phyloP scores from a whole-genome alignment of 805 yeast species.

The Candida yuanshanica region DNA sequence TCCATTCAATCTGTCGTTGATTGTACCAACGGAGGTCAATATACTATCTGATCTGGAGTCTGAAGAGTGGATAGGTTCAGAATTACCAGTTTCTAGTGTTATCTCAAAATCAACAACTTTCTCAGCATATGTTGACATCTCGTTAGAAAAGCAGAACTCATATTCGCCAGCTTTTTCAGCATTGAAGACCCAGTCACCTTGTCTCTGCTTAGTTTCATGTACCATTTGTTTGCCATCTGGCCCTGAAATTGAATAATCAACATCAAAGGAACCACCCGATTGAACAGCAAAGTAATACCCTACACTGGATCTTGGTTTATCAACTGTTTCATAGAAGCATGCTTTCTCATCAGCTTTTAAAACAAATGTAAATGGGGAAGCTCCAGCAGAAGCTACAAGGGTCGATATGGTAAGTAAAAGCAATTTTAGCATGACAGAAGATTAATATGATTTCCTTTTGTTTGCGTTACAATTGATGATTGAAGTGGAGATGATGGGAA shows the following conservation, averaged over 20 bases:
- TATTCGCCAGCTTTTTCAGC: constrained; percentile 57
- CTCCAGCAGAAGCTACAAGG: not conserved
- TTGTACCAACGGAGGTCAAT: constrained; percentile 42
- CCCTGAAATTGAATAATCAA: constrained; percentile 53
- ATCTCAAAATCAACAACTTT: constrained; percentile 62
- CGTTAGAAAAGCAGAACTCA: constrained; percentile 60
- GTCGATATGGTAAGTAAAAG: not conserved
- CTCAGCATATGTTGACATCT: constrained; percentile 66
- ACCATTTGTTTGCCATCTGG: constrained; percentile 47
- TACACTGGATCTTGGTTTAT: constrained; percentile 50
- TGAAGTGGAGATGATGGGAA: too few species aligned
- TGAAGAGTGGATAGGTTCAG: constrained; percentile 26
- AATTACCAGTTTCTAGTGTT: constrained; percentile 42
- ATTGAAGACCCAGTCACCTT: constrained; percentile 53
- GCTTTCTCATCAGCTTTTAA: constrained; percentile 70
- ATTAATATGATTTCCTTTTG: too few species aligned
- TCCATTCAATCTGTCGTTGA: constrained; percentile 54
- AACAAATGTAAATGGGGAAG: constrained; percentile 62
- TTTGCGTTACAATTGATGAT: too few species aligned
- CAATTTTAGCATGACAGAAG: not conserved
- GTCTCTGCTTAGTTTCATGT: constrained; percentile 50
- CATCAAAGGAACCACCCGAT: constrained; percentile 63
- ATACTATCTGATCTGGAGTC: constrained; percentile 47
- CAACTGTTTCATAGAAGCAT: constrained; percentile 69
- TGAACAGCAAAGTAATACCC: constrained; percentile 69